Conservation (phyloP, 2,329 filamentous ascomycete species). For the Beauveria medogensis region DNA sequence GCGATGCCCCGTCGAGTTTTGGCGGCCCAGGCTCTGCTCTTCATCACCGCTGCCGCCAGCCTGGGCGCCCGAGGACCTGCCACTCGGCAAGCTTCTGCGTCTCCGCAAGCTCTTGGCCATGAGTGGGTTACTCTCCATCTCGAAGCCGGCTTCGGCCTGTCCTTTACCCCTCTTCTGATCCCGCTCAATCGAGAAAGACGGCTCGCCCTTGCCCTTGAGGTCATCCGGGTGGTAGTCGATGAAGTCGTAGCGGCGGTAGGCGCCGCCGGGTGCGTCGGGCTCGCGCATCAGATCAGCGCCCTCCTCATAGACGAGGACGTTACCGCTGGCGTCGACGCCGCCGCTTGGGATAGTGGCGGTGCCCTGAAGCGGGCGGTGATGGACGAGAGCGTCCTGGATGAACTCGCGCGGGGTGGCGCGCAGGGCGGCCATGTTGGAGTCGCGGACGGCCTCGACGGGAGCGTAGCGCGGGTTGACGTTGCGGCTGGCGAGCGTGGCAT, state of each 20-base stretch:
- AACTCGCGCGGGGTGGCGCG: constrained; percentile 74
- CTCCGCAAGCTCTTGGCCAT: constrained; percentile 23
- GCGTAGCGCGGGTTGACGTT: constrained; percentile 57
- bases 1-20: constrained; percentile 35
- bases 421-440: constrained; percentile 68
- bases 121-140: constrained; percentile 34
- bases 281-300: constrained; percentile 82
- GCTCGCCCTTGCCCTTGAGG: constrained; percentile 76
- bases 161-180: constrained; percentile 52
- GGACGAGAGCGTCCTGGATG: constrained; percentile 62
- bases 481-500: constrained; percentile 67
- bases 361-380: constrained; percentile 74
- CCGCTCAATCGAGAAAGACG: constrained; percentile 62
- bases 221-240: constrained; percentile 66
- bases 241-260: constrained; percentile 69
- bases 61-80: constrained; percentile 18
- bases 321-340: constrained; percentile 56
- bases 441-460: constrained; percentile 68
- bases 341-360: constrained; percentile 71
- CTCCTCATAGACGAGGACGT: constrained; percentile 70
- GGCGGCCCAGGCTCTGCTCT: constrained; percentile 22
- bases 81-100: constrained; percentile 31
- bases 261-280: constrained; percentile 55
- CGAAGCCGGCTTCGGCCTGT: constrained; percentile 31
- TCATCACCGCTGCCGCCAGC: constrained; percentile 13